Conservation (phyloP, 352 stramenopile genomes). For the Pythium utonaiense region DNA sequence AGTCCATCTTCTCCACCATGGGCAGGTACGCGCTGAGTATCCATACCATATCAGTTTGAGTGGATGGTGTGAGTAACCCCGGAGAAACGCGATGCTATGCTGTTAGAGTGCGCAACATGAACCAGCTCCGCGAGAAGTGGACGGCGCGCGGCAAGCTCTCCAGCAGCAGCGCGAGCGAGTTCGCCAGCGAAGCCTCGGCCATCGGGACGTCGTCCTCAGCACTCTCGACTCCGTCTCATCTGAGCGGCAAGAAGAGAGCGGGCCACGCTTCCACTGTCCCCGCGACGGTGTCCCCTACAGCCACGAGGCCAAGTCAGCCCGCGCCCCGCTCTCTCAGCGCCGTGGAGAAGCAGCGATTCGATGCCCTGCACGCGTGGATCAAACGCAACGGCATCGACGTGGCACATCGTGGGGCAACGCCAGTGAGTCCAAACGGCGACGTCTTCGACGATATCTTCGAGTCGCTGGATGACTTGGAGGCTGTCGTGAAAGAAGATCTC, state of each 20-base stretch:
- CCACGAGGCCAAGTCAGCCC: neutral
- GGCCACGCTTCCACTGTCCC: neutral
- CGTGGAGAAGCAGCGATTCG: constrained; percentile 17
- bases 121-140: constrained; percentile 30
- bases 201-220: neutral
- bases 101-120: constrained; percentile 28
- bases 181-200: constrained; percentile 6
- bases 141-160: constrained; percentile 17
- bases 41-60: no score
- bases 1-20: constrained; percentile 25
- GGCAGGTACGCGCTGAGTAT: constrained; percentile 2
- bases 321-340: neutral
- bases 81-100: neutral
- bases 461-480: constrained; percentile 24
- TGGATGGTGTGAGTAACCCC: neutral
- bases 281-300: neutral
- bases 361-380: constrained; percentile 20
- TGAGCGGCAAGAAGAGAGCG: constrained; percentile 12
- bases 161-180: constrained; percentile 18
- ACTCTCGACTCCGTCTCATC: neutral
- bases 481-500: constrained; percentile 19
- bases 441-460: constrained; percentile 23
- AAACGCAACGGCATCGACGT: constrained; percentile 15
- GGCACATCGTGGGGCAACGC: neutral
- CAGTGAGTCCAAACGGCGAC: neutral